Conservation (phyloP, 179 eudicot species). For the Beta lomatogona region DNA sequence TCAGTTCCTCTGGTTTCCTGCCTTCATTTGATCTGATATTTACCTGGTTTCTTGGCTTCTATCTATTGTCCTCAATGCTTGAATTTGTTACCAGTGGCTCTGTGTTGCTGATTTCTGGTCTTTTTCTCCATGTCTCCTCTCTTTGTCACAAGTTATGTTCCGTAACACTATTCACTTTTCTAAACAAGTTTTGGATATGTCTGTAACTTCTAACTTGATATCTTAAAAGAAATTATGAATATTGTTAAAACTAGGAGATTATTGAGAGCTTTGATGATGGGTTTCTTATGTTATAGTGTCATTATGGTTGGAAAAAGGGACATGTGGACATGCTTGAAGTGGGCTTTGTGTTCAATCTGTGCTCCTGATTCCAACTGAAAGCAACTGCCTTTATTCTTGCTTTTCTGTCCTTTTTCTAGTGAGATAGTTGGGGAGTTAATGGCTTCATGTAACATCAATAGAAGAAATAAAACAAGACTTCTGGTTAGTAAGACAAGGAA, state of each 20-base stretch:
- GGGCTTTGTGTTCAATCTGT: not conserved
- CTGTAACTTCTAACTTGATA: not conserved
- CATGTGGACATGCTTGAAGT: not conserved
- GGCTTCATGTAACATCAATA: not conserved
- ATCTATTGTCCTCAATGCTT: not conserved
- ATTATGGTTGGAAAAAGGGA: not conserved
- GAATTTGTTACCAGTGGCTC: too few relatives aligned
- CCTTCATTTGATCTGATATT: too few relatives aligned
- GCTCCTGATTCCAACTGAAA: not conserved
- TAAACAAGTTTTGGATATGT: not conserved
- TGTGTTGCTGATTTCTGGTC: not conserved
- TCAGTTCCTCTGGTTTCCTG: too few relatives aligned
- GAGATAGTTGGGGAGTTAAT: not conserved
- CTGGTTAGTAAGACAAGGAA: not conserved
- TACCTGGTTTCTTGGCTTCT: not conserved
- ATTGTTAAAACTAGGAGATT: not conserved
- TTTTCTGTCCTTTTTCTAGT: not conserved
- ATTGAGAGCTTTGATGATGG: not conserved
- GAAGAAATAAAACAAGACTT: not conserved
- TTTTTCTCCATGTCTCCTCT: not conserved
- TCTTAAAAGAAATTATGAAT: not conserved
- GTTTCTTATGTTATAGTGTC: not conserved
- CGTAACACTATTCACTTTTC: not conserved
- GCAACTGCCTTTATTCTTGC: not conserved
- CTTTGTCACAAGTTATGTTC: not conserved